Evolutionary conservation across 495 filamentous ascomycete species (phyloP), one percentile per base, ranked within the genome.

Genomic region (Darksidea phi): DNA sequence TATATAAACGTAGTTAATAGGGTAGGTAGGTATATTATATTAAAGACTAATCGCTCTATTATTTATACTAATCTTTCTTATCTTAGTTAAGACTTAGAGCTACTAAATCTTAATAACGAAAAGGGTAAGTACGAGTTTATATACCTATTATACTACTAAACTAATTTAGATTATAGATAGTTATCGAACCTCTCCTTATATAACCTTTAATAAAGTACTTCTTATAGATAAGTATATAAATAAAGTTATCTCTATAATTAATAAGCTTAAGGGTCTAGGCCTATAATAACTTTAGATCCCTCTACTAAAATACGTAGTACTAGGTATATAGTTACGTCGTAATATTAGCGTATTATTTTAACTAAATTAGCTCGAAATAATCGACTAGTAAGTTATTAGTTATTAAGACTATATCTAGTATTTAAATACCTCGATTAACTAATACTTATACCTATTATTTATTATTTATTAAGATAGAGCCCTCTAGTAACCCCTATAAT

Each of bases 291-390:
- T 58, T 0, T 79, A 84, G 0, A 83, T 86, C 0, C 79, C 79
- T 1, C 73, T 94, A 0, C 89, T 90, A 0, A 89, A 89, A 61
- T 80, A 93, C 26, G 51, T 64, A 2, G 61, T 68, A 10, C 32
- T 45, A 17, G 52, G 59, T 63, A 34, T 24, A 52, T 92, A n/a
- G n/a, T n/a, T n/a, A n/a, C n/a, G n/a, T n/a, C n/a, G n/a, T n/a
- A n/a, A n/a, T n/a, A n/a, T n/a, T n/a, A n/a, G n/a, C n/a, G n/a
- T n/a, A n/a, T n/a, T n/a, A n/a, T n/a, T n/a, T n/a, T n/a, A n/a
- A n/a, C n/a, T n/a, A n/a, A n/a, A n/a, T n/a, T n/a, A 1, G 90
- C 90, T n/a, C n/a, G 0, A 89, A 94, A 54, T 90, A 95, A 61
- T 86, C 81, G 2, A 84, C 89, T 0, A 90, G 90, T 0, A 95